Base-by-base conservation (phyloP, 2,329 filamentous ascomycete genomes). In the Colletotrichum sp. region DNA sequence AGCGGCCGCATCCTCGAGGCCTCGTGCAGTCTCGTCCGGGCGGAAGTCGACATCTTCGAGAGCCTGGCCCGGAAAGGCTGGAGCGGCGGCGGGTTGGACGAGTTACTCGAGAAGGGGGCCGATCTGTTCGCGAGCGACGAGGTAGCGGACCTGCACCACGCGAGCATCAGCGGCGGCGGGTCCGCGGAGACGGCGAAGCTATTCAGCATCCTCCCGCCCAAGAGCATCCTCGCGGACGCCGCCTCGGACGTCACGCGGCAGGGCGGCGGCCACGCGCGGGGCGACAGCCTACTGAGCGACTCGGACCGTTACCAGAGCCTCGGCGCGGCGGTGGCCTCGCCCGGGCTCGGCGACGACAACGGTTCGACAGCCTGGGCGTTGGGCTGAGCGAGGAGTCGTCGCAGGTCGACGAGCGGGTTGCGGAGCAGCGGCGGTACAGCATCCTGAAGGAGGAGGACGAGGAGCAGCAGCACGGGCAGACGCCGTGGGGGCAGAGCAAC, bases 41-140 rank as follows among this genome's bases (percentile, higher is more conserved):
- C 92, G 71, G 92, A 94, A 84, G 90, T 94, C 24, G 92, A 94
- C 82, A 94, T 94, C 32, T 93, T 93, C 74, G 92, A 94, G 84
- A 87, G 90, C 28, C 84, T 94, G 28, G 92, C 92, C 24, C 85
- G 92, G 75, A 94, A 94, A 80, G 92, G 92, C 9, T 94, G 92
- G 92, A 90, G 86, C 24, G 92, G 92, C 48, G 92, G 92, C 34
- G 92, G 92, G 0, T 84, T 94, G 32, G 92, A 94, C 75, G 92
- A 93, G 38, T 83, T 94, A 6, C 84, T 94, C 5, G 92, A 94
- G 75, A 91, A 89, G 80, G 92, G 92, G 10, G 87, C 88, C 43
- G 92, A 94, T 80, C 83, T 93, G 21, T 92, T 93, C 75, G 90
- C 90, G 4, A 85, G 81, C 5, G 86, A 87, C 18, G 85, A 82